Conservation (phyloP, 257 asterid species). For the Rhazya stricta region DNA sequence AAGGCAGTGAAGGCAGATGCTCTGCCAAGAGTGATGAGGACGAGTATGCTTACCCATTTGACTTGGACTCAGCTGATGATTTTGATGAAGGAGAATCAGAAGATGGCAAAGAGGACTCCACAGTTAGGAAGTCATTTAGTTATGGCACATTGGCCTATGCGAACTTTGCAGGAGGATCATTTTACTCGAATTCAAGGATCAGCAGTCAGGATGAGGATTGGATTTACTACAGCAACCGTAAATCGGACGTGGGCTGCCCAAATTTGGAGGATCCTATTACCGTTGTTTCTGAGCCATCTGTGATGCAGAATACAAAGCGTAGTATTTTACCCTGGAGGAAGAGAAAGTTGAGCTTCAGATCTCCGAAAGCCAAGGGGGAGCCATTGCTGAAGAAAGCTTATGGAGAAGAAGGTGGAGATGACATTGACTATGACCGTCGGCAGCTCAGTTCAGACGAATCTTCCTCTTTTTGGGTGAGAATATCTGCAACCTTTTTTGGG, state of each 20-base stretch:
- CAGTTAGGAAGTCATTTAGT: conserved; percentile 77
- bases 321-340: conserved; percentile 93
- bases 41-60: conserved; percentile 72
- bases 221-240: conserved; percentile 86
- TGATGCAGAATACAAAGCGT: conserved; percentile 53
- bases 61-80: conserved; percentile 66
- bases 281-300: conserved; percentile 38
- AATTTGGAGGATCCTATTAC: conserved; percentile 34
- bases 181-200: conserved; percentile 45
- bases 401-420: conserved; percentile 99
- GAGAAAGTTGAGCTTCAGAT: conserved; percentile 80
- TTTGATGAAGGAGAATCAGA: conserved; percentile 75
- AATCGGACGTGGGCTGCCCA: conserved; percentile 62
- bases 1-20: conserved; percentile 66
- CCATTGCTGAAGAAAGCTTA: conserved; percentile 80
- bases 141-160: conserved; percentile 82
- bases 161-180: conserved; percentile 62
- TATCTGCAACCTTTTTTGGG: background rate
- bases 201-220: conserved; percentile 65
- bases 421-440: conserved; percentile 85
- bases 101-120: conserved; percentile 50
- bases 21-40: conserved; percentile 86
- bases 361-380: conserved; percentile 91
- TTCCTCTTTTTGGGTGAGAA: conserved; percentile 63
- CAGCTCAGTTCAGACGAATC: conserved; percentile 91